Evolutionary conservation across 2,329 filamentous ascomycete genomes (phyloP).

Genomic region (Pseudogymnoascus sp.): DNA sequence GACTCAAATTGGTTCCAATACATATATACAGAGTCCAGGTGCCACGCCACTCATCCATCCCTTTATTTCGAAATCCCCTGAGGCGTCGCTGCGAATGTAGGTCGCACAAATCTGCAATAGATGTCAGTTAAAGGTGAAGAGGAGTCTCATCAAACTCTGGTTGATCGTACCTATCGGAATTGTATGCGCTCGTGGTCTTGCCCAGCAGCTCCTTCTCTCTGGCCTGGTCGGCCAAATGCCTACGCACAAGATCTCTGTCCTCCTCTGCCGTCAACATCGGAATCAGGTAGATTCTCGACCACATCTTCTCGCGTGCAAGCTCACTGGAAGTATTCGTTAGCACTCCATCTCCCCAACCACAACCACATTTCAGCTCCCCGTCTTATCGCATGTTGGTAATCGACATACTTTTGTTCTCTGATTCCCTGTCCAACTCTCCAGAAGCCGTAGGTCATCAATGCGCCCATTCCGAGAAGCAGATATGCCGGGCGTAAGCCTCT

Average conservation of each 20-base stretch:
- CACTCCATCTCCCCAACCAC: background rate
- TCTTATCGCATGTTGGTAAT: background rate
- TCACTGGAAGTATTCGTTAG: slow-evolving; percentile 51
- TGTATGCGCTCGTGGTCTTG: slow-evolving; percentile 74
- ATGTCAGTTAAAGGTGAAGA: slow-evolving; percentile 10
- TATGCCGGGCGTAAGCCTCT: slow-evolving; percentile 79
- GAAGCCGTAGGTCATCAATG: slow-evolving; percentile 82
- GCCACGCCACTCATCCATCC: background rate
- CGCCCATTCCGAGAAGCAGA: slow-evolving; percentile 67
- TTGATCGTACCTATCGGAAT: slow-evolving; percentile 67
- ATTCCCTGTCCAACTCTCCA: slow-evolving; percentile 76
- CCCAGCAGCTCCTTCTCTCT: slow-evolving; percentile 88
- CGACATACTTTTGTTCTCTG: slow-evolving; percentile 77
- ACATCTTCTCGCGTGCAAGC: slow-evolving; percentile 94
- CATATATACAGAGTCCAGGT: slow-evolving; percentile 8
- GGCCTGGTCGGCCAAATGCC: slow-evolving; percentile 76
- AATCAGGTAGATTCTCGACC: slow-evolving; percentile 90
- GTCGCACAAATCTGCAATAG: slow-evolving; percentile 61
- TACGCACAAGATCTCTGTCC: slow-evolving; percentile 86
- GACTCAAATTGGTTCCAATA: slow-evolving; percentile 7
- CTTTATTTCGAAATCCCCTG: slow-evolving; percentile 12
- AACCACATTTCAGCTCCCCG: background rate
- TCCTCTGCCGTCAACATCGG: slow-evolving; percentile 92
- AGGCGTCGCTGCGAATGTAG: slow-evolving; percentile 70
- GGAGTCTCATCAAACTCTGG: slow-evolving; percentile 7